Percentiles rank a stretch among this genome's conserved stretches.
Conservation (phyloP, 2,329 filamentous ascomycete species). For the Bipolaris victoriae region DNA sequence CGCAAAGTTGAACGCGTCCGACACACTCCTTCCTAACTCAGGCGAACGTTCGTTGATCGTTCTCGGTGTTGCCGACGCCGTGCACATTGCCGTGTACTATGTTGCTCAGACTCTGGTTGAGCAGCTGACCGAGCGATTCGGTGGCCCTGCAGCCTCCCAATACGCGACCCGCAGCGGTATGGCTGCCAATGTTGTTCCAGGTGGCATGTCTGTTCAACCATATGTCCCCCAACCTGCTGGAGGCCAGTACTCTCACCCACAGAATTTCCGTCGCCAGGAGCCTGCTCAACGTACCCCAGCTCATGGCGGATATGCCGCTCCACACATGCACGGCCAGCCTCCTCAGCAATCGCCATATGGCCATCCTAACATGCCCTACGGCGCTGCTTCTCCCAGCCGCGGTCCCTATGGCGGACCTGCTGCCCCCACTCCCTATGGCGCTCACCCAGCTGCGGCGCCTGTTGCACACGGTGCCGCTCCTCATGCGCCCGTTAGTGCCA, state of each 20-base stretch:
- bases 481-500: slow-evolving; percentile 63
- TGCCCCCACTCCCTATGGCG: slow-evolving; percentile 71
- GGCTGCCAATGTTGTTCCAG: slow-evolving; percentile 89
- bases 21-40: slow-evolving; percentile 90
- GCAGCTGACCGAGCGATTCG: slow-evolving; percentile 95
- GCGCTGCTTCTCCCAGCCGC: slow-evolving; percentile 70
- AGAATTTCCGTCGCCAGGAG: slow-evolving; percentile 76
- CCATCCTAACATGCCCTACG: slow-evolving; percentile 79
- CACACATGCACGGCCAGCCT: slow-evolving; percentile 74
- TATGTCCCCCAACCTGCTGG: slow-evolving; percentile 93
- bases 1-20: slow-evolving; percentile 93
- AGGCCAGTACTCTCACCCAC: slow-evolving; percentile 90
- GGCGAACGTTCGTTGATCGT: slow-evolving; percentile 98
- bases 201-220: slow-evolving; percentile 98
- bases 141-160: slow-evolving; percentile 93
- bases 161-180: slow-evolving; percentile 95
- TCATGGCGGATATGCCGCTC: slow-evolving; percentile 67
- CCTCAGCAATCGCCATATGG: slow-evolving; percentile 50
- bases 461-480: slow-evolving; percentile 71
- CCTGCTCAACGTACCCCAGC: slow-evolving; percentile 74
- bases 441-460: slow-evolving; percentile 59
- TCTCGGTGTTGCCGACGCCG: slow-evolving; percentile 95
- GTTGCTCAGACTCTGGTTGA: slow-evolving; percentile 97
- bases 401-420: slow-evolving; percentile 78
- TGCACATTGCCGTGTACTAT: slow-evolving; percentile 99